Base-by-base conservation (phyloP, 805 yeast species). In the Yamadazyma laniorum region DNA sequence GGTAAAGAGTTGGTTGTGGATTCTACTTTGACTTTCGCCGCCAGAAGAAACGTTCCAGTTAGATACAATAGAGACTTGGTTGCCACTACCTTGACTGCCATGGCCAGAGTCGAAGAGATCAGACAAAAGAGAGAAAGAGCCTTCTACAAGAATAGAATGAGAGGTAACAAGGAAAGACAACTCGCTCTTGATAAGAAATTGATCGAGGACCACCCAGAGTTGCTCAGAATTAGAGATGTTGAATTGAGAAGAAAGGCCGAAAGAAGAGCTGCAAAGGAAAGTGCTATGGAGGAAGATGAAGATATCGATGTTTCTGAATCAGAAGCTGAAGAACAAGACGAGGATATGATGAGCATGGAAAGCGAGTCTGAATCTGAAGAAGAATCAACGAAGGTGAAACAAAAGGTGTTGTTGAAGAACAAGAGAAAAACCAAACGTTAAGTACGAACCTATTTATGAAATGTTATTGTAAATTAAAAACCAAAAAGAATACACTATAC, bases 121-220 rank as follows among this genome's bases (percentile, higher is more conserved):
- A 82, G 99, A 74, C 83, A 78, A 63, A 89, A 82, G 75, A 84
- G 99, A 74, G 99, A 93, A 68, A 79, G 95, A 61, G 97, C 98
- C 12, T 93, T 93, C 89, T 93, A 87, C 75, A 91, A 90, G 88
- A 89, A 90, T 73, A 85, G 99, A 80, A 93, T 93, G 99, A 87
- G 85, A 67, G 97, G 96, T 48, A 93, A 93, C 72, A 85, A 82
- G 67, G 96, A 85, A 52, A 79, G 80, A 63, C 85, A 85, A 63
- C 74, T 88, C 57, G 87, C 81, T 39, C 73, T 84, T 41, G 99
- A 93, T 68, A 81, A 80, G 70, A 87, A 87, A 67, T 75, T 93
- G 59, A 93, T 93, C 34, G 96, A 82, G 59, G 70, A 78, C 41
- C 79, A 93, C 70, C 96, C 96, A 51, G 95, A 85, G 60, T 72